phyloP scores from a whole-genome alignment of 2,329 filamentous ascomycete genomes.

The Beauveria brongniartii region DNA sequence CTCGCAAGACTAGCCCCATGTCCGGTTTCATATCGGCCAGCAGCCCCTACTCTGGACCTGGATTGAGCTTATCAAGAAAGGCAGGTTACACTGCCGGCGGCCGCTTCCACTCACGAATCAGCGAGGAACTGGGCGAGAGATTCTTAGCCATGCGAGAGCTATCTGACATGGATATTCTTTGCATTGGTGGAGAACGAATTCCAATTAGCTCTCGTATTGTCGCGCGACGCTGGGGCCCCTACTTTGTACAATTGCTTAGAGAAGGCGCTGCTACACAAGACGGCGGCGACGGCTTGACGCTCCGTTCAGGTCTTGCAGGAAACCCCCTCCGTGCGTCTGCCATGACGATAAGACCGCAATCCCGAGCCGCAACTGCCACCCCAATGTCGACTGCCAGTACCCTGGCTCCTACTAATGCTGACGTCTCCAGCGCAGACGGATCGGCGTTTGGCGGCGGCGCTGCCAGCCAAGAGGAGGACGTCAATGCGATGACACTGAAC shows the following conservation, averaged over 20 bases:
- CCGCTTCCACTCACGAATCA: conserved; percentile 64
- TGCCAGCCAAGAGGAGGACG: conserved; percentile 32
- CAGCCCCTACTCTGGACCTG: conserved; percentile 53
- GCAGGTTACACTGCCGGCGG: conserved; percentile 64
- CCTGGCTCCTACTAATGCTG: conserved; percentile 33
- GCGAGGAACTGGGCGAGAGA: conserved; percentile 77
- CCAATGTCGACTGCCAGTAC: conserved; percentile 38
- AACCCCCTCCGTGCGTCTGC: conserved; percentile 66
- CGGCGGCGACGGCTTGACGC: conserved; percentile 65
- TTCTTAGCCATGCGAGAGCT: conserved; percentile 75
- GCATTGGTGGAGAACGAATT: conserved; percentile 82
- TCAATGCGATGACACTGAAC: conserved; percentile 37
- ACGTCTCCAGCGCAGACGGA: conserved; percentile 31
- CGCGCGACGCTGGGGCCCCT: conserved; percentile 84
- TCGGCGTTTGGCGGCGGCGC: conserved; percentile 26
- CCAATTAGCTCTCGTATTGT: conserved; percentile 89
- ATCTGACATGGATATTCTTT: conserved; percentile 93
- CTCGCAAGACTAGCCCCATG: conserved; percentile 66
- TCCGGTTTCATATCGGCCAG: conserved; percentile 83
- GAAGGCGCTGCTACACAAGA: conserved; percentile 69
- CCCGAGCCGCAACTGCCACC: conserved; percentile 42
- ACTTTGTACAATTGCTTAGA: conserved; percentile 84
- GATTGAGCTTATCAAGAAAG: conserved; percentile 49
- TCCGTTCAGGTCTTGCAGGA: conserved; percentile 55
- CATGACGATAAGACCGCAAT: conserved; percentile 72